Base-by-base conservation (phyloP, 2,329 filamentous ascomycete species). In the Xylaria sp. region DNA sequence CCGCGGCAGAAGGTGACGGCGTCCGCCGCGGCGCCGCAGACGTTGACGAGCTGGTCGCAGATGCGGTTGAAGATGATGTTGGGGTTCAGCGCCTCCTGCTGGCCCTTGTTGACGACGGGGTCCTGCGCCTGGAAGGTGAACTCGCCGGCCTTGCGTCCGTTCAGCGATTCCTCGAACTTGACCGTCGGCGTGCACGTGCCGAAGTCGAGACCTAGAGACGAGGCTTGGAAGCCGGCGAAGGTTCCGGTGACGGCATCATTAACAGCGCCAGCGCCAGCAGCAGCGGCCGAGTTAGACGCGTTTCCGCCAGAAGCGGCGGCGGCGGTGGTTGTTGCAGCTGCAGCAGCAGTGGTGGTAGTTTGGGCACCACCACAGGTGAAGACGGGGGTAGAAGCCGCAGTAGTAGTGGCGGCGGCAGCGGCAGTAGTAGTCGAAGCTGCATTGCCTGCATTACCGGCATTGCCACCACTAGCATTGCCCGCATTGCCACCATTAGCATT, bases 61-160 rank as follows among this genome's bases (percentile, higher is more conserved):
- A 92, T 88, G 69, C 89, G 86, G 84, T 90, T 91, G 77, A 89
- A 90, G 82, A 92, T 92, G 83, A 92, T 92, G 82, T 88, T 87
- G 65, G 89, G 89, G 86, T 92, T 92, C 54, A 92, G 82, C 8
- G 89, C 89, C 76, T 92, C 90, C 74, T 88, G 80, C 79, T 92
- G 89, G 60, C 86, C 86, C 75, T 88, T 81, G 71, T 87, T 85
- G 66, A 90, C 85, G 19, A 86, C 80, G 8, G 87, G 81, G 76
- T 92, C 90, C 56, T 85, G 85, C 60, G 90, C 86, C 78, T 90
- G 88, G 86, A 92, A 92, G 59, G 90, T 91, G 79, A 86, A 88
- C 79, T 91, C 89, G 64, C 81, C 83, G 21, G 83, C 83, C 12
- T 83, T 80, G 65, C 89, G 87, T 47, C 85, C 85, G 80, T 83